Percentiles rank a stretch among this genome's conserved stretches.
Evolutionary conservation across 768 basidiomycete species (phyloP).

Genomic region (Russula olivacea): DNA sequence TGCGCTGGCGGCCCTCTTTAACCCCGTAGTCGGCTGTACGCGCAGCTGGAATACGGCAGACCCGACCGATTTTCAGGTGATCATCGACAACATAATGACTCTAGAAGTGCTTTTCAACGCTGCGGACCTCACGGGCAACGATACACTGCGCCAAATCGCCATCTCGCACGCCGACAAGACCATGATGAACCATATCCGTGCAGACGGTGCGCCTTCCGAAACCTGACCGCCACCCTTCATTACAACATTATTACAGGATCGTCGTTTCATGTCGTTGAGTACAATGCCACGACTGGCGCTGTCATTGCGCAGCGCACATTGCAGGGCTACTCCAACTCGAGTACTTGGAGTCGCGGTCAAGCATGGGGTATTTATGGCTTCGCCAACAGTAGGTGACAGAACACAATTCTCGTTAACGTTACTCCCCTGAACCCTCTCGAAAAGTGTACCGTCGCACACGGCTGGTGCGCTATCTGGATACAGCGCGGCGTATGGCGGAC

Average conservation of each 20-base stretch:
- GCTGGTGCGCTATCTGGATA: constrained; percentile 48
- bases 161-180: constrained; percentile 61
- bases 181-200: constrained; percentile 57
- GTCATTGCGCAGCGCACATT: constrained; percentile 53
- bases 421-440: not conserved
- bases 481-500: constrained; percentile 50
- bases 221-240: not conserved
- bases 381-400: constrained; percentile 49
- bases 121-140: constrained; percentile 52
- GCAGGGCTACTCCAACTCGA: constrained; percentile 56
- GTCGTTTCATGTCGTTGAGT: constrained; percentile 54
- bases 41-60: constrained; percentile 61
- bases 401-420: not conserved
- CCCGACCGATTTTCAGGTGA: constrained; percentile 59
- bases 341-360: constrained; percentile 72
- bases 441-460: constrained; percentile 57
- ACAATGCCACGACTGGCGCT: constrained; percentile 56
- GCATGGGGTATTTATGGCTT: constrained; percentile 69
- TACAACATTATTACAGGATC: constrained; percentile 26
- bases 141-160: constrained; percentile 47
- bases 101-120: constrained; percentile 39
- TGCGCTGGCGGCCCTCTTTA: constrained; percentile 53
- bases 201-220: constrained; percentile 43
- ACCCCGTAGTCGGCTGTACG: constrained; percentile 56
- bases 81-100: constrained; percentile 73